phyloP scores from a whole-genome alignment of 2,329 filamentous ascomycete species.

The Verticillium alfalfae region DNA sequence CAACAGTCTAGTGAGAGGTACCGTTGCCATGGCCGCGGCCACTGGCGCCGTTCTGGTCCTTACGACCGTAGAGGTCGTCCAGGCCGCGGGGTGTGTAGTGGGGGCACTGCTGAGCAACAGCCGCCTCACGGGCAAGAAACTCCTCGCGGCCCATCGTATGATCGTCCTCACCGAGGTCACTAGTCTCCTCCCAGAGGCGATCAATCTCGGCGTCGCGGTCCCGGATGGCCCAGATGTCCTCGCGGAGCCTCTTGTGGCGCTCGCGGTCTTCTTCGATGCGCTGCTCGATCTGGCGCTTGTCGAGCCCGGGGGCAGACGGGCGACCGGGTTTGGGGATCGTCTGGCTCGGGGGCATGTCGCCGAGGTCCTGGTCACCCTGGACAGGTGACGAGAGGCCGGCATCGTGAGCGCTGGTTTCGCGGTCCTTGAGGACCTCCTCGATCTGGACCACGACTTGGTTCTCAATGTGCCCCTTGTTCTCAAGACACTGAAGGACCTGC shows the following conservation, averaged over 20 bases:
- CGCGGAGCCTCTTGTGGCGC: constrained; percentile 82
- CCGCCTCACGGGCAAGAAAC: constrained; percentile 36
- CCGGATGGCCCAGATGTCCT: constrained; percentile 88
- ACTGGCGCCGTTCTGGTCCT: neutral
- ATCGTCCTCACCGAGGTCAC: constrained; percentile 84
- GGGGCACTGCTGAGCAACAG: constrained; percentile 9
- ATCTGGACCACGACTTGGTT: constrained; percentile 71
- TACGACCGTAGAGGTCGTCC: neutral
- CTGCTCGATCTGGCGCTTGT: constrained; percentile 90
- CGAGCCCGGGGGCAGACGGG: constrained; percentile 40
- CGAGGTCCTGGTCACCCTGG: constrained; percentile 32
- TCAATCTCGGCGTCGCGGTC: constrained; percentile 66
- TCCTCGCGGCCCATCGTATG: constrained; percentile 74
- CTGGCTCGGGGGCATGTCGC: constrained; percentile 34
- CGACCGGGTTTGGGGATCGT: constrained; percentile 28
- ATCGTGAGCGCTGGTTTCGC: constrained; percentile 61
- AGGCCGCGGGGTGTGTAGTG: constrained; percentile 1
- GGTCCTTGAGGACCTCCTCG: constrained; percentile 74
- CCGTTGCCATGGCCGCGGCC: neutral
- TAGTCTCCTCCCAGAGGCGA: constrained; percentile 81
- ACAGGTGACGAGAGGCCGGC: constrained; percentile 45
- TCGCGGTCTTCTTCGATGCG: constrained; percentile 95
- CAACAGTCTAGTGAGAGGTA: neutral
- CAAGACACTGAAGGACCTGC: constrained; percentile 64
- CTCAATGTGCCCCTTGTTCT: constrained; percentile 67